phyloP scores from a whole-genome alignment of 2,329 filamentous ascomycete genomes.

The Podosphaera aphanis region DNA sequence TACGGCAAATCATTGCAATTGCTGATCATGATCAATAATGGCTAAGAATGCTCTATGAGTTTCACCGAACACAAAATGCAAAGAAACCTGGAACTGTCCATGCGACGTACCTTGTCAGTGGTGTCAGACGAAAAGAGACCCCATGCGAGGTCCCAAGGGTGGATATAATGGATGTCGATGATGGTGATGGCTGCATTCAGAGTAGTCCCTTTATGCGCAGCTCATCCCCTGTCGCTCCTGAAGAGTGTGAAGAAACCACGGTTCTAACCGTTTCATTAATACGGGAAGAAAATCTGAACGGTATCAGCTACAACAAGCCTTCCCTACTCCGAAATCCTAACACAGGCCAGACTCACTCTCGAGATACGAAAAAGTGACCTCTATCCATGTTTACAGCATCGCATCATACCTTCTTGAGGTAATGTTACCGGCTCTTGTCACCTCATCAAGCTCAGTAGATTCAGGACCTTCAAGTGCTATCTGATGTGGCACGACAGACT shows the following conservation, averaged over 20 bases:
- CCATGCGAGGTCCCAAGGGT: slow-evolving; percentile 17
- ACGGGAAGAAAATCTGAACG: slow-evolving; percentile 47
- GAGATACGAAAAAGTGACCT: slow-evolving; percentile 47
- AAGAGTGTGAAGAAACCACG: slow-evolving; percentile 25
- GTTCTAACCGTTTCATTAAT: slow-evolving; percentile 41
- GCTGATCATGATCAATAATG: slow-evolving; percentile 2
- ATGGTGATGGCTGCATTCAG: slow-evolving; percentile 41
- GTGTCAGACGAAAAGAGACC: slow-evolving; percentile 28
- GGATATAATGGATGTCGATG: slow-evolving; percentile 26
- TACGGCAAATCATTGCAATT: background rate
- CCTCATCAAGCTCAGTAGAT: background rate
- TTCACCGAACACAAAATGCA: slow-evolving; percentile 53
- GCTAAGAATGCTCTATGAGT: slow-evolving; percentile 67
- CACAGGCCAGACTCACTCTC: slow-evolving; percentile 32
- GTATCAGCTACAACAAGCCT: slow-evolving; percentile 3
- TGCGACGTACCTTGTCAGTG: slow-evolving; percentile 78
- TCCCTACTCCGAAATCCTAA: too few species aligned
- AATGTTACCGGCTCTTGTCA: slow-evolving; percentile 2
- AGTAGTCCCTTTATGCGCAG: slow-evolving; percentile 44
- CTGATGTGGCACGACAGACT: slow-evolving; percentile 43
- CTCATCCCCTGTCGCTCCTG: slow-evolving; percentile 33
- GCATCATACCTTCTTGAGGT: slow-evolving; percentile 45
- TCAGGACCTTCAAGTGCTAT: slow-evolving; percentile 42
- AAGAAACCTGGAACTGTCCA: slow-evolving; percentile 54
- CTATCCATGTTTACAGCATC: slow-evolving; percentile 74